phyloP scores from a whole-genome alignment of 148 eudicot genomes.

The Cornus florida region DNA sequence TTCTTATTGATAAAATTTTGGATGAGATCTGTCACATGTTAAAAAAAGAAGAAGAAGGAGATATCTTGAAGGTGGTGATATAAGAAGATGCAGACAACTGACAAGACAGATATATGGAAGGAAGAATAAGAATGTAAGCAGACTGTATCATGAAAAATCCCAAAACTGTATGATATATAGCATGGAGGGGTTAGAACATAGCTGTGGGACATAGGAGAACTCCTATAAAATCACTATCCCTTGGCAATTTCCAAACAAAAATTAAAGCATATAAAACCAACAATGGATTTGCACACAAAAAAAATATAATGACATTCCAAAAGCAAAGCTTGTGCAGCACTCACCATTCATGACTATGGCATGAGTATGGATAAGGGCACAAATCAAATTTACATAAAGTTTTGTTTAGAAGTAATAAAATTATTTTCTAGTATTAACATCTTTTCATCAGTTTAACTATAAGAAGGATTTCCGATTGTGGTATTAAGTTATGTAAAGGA shows the following conservation, averaged over 20 bases:
- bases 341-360: too few relatives aligned
- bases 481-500: too few relatives aligned
- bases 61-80: neutral
- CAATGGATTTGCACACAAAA: neutral
- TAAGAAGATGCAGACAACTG: neutral
- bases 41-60: too few relatives aligned
- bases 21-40: conserved; percentile 12
- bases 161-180: neutral
- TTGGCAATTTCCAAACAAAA: neutral
- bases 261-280: neutral
- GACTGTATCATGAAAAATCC: neutral
- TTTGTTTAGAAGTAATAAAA: too few relatives aligned
- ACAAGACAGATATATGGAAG: neutral
- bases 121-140: neutral
- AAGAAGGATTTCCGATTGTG: too few relatives aligned
- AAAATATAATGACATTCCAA: too few relatives aligned
- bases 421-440: too few relatives aligned
- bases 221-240: neutral
- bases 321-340: too few relatives aligned
- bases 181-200: neutral
- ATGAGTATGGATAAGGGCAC: too few relatives aligned
- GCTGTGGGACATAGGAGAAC: neutral
- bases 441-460: too few relatives aligned
- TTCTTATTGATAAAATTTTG: conserved; percentile 10
- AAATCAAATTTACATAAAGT: too few relatives aligned